Base-by-base conservation (phyloP, 2,329 filamentous ascomycete species). In the Alternaria dauci region DNA sequence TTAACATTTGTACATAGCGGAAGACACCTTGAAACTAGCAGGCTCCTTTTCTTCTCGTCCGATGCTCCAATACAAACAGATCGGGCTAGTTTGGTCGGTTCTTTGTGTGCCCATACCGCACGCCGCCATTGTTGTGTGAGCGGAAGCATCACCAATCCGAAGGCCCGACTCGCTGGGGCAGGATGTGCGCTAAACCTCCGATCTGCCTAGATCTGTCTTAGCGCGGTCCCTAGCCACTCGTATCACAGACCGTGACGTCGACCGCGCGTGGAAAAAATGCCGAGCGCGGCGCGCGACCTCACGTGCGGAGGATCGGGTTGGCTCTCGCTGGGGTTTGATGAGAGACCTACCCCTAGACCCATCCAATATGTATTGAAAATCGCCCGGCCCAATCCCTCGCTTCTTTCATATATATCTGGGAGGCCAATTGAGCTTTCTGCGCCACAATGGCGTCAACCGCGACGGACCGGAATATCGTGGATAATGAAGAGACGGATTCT, bases 401-500 rank as follows among this genome's bases (percentile, higher is more conserved):
- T 39, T 43, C 46, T 53, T 26, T 25, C 18, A 39, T 34, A 50
- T 12, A 25, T 54, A 54, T 18, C 51, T 36, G 41, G 20, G 30
- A 30, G 34, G 51, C 28, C 26, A 43, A 50, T 50, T 38, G 41
- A 34, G 16, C 18, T 51, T 36, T 32, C 34, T 43, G 16, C 50
- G 26, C 43, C 46, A 41, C 44, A 14, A 67, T 69, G 66, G 56
- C 60, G 30, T 65, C 62, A 52, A 42, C 53, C n/a, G 57, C 52
- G 20, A 56, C 61, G 32, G 42, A 48, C n/a, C 58, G 59, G 41
- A 58, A 55, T 53, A 46, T 23, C 5, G 50, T 44, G 52, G 41
- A 58, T 28, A 53, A 58, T 28, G 62, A 71, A 50, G 65, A 66
- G 42, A 43, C 48, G 44, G 63, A 65, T 30, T 55, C 50, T 14